Percentiles rank a stretch among this genome's conserved stretches.
Conservation (phyloP, 306 rosid species). For the Lablab purpureus region DNA sequence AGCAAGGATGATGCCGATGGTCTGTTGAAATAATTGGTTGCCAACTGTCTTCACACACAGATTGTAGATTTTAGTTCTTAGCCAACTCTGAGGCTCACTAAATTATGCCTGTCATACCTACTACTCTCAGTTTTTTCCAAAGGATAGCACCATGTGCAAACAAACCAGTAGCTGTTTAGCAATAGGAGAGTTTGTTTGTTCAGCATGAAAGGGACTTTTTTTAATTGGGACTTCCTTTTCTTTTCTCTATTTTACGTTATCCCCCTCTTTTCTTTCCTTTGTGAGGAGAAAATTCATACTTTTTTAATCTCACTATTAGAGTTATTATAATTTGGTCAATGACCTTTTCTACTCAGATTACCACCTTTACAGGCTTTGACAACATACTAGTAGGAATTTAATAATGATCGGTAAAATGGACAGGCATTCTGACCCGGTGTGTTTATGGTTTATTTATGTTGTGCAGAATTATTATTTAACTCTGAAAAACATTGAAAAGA, state of each 20-base stretch:
- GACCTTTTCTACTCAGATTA: not conserved
- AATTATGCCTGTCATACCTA: conserved; percentile 32
- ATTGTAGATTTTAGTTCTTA: conserved; percentile 6
- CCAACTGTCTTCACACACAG: conserved; percentile 58
- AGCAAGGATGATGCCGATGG: conserved; percentile 52
- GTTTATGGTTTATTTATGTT: not conserved
- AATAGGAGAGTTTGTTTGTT: conserved; percentile 19
- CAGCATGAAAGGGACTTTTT: not conserved
- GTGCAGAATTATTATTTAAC: not conserved
- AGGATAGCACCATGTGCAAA: conserved; percentile 37
- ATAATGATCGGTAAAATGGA: conserved; percentile 4
- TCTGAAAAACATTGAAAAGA: conserved; percentile 30
- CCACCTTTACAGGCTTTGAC: conserved; percentile 29
- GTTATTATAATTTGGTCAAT: conserved; percentile 39
- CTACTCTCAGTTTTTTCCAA: conserved; percentile 39
- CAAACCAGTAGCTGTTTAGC: conserved; percentile 45
- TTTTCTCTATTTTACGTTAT: not conserved
- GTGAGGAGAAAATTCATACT: conserved; percentile 1
- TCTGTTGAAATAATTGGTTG: conserved; percentile 48
- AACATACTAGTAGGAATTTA: conserved; percentile 23
- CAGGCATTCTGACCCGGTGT: conserved; percentile 18
- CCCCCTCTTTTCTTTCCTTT: conserved; percentile 15
- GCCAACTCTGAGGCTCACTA: conserved; percentile 20
- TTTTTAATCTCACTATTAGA: not conserved
- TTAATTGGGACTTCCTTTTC: not conserved